Base-by-base conservation (phyloP, 768 basidiomycete species). In the Boletus subcaerulescens region DNA sequence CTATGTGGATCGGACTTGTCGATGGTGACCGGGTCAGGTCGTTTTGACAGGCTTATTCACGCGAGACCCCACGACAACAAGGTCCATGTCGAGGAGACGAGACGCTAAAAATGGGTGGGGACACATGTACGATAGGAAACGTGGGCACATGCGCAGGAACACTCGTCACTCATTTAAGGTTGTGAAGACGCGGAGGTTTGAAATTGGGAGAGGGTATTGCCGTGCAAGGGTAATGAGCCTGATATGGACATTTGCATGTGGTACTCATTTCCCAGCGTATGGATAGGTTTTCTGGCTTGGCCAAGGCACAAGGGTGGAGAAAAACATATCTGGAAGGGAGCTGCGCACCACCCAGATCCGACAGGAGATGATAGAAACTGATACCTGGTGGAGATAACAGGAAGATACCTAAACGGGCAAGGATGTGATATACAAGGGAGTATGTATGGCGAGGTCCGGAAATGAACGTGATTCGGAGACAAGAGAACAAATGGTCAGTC, bases 361-460 rank as follows among this genome's bases (percentile, higher is more conserved):
- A 59, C 58, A 58, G 43, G 49, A 45, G 56, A 59, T 56, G 57
- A 61, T 52, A 62, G 56, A 60, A 63, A 47, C 54, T 45, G 55
- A 55, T 48, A 57, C 69, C 69, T 72, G 61, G 65, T 71, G 65
- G 71, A 68, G 66, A 69, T 71, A 72, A 61, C 66, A 65, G 45
- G 50, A 57, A 56, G 51, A 62, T 63, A 50, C 62, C 59, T 45
- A 55, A 64, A 68, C 58, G 53, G 55, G 62, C 55, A 50, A 38
- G 56, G 45, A 44, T 35, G 59, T 58, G 39, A 57, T 62, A 60
- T 58, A 62, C 20, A 62, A 44, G 60, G 58, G 50, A 46, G 57
- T 45, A 52, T 43, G 54, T 47, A 55, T 60, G 62, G 52, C 33
- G 56, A 56, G 54, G 64, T 60, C 63, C 69, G 69, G 63, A 66